Percentiles rank a stretch among this genome's conserved stretches.
Conservation (phyloP, 1,284 basidiomycete species). For the Ceratobasidium sp. region DNA sequence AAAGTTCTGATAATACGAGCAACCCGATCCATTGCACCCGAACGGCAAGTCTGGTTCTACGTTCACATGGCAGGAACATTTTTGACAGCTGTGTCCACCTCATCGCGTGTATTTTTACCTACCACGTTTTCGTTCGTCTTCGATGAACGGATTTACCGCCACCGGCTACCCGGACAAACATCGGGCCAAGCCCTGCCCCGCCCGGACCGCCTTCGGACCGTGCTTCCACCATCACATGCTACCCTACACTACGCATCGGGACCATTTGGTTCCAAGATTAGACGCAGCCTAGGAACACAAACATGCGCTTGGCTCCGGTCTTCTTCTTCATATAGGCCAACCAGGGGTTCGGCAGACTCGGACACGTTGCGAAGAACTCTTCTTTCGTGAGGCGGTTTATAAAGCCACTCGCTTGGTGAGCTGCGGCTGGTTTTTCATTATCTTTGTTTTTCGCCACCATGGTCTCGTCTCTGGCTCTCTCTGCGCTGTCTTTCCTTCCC, state of each 20-base stretch:
- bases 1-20: neutral
- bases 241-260: neutral
- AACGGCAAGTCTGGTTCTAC: neutral
- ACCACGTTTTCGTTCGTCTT: neutral
- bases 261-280: neutral
- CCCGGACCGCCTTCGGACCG: conserved; percentile 14
- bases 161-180: conserved; percentile 1
- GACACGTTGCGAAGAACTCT: conserved; percentile 14
- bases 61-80: neutral
- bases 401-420: neutral
- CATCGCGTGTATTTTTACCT: neutral
- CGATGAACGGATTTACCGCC: neutral
- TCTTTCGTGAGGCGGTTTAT: neutral
- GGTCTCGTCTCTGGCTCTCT: neutral
- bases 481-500: conserved; percentile 43
- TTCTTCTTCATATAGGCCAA: conserved; percentile 11
- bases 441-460: conserved; percentile 5
- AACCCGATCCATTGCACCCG: neutral
- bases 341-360: conserved; percentile 9
- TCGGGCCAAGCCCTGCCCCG: neutral
- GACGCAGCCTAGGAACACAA: conserved; percentile 10
- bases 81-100: neutral
- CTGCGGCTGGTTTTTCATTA: neutral
- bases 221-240: conserved; percentile 7
- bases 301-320: neutral